Evolutionary conservation across 768 basidiomycete genomes (phyloP).

Genomic region (Auricularia auricula-judae): DNA sequence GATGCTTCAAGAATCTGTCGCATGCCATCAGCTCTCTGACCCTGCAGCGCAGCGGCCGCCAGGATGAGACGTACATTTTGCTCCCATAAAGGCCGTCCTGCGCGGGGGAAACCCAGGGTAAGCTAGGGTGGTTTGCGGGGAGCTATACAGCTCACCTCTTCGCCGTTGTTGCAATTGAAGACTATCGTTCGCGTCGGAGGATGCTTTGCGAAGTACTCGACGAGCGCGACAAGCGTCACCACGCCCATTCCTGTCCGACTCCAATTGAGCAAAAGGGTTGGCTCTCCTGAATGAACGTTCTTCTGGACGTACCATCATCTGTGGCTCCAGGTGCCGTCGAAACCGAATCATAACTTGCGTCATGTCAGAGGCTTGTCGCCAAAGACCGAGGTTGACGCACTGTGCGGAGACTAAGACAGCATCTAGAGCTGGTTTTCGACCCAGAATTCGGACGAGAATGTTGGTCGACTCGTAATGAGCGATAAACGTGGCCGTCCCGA

Average conservation of each 20-base stretch:
- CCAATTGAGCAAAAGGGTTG: neutral
- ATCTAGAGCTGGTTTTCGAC: conserved; percentile 28
- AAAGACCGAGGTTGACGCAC: conserved; percentile 23
- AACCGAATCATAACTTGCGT: conserved; percentile 42
- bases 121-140: too few relatives aligned
- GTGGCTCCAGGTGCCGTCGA: conserved; percentile 66
- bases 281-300: too few relatives aligned
- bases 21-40: too few relatives aligned
- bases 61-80: neutral
- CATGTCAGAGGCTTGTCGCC: conserved; percentile 5
- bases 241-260: conserved; percentile 42
- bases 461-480: conserved; percentile 60
- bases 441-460: conserved; percentile 52
- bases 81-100: neutral
- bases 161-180: conserved; percentile 82
- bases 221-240: conserved; percentile 52
- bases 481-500: conserved; percentile 11
- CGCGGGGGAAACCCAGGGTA: too few relatives aligned
- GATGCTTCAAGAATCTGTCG: conserved; percentile 56
- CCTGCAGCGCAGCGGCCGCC: too few relatives aligned
- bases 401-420: conserved; percentile 68
- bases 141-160: conserved; percentile 34
- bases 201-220: conserved; percentile 37
- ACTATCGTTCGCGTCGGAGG: conserved; percentile 50
- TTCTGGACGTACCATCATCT: conserved; percentile 37